These are phyloP conservation scores for Psidium friedrichsthalianum DNA, from an alignment of 345 rosid species.

Conservation along the genomic window DNA sequence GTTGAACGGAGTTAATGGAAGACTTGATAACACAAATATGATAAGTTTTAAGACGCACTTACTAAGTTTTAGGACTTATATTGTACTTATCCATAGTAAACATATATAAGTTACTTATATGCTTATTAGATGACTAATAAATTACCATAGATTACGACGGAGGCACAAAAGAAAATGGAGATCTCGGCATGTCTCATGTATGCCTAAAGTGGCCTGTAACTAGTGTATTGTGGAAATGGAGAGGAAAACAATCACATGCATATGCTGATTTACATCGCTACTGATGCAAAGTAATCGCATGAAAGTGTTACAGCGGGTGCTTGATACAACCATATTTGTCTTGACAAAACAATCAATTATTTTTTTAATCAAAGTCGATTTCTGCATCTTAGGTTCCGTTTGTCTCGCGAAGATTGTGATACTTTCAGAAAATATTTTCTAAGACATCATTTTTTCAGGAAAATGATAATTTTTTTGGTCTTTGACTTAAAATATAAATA, in stretches of 20 bases:
- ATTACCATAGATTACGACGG: too few relatives aligned
- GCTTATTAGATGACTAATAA: too few relatives aligned
- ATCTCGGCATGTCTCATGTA: neutral
- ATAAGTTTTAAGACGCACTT: too few relatives aligned
- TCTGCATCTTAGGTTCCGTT: neutral
- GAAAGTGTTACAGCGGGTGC: neutral
- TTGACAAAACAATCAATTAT: neutral
- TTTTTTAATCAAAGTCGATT: neutral
- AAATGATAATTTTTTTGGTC: accelerated
- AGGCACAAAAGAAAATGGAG: too few relatives aligned
- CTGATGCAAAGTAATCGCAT: neutral
- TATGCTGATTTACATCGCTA: neutral
- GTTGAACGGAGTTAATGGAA: too few relatives aligned
- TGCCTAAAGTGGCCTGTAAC: neutral
- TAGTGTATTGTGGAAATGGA: neutral
- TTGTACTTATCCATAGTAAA: too few relatives aligned
- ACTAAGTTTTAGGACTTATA: too few relatives aligned
- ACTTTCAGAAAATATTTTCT: neutral
- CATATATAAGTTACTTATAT: too few relatives aligned
- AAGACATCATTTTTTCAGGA: neutral
- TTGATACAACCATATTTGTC: neutral
- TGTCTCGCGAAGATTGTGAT: neutral
- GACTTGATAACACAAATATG: too few relatives aligned
- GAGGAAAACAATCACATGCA: neutral
- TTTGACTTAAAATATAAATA: neutral